phyloP scores from a whole-genome alignment of 2,329 filamentous ascomycete genomes.

The Pseudopithomyces chartarum region DNA sequence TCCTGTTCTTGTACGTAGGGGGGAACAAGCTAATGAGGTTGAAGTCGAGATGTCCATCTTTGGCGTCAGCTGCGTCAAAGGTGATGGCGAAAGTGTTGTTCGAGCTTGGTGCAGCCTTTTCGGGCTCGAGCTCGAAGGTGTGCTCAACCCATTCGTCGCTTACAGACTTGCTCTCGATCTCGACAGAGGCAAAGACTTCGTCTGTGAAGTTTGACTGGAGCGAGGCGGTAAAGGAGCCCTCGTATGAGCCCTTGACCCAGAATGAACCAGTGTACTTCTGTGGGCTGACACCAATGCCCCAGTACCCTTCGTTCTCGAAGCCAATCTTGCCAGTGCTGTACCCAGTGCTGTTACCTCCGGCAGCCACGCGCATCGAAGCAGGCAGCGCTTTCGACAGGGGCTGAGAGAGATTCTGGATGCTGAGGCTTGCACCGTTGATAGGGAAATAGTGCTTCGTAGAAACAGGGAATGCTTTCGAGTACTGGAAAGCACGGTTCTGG shows the following conservation, averaged over 20 bases:
- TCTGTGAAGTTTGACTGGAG: constrained; percentile 48
- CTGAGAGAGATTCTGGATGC: constrained; percentile 44
- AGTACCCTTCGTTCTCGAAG: constrained; percentile 57
- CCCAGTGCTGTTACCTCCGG: constrained; percentile 40
- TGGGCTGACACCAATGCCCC: constrained; percentile 56
- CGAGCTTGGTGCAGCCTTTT: constrained; percentile 48
- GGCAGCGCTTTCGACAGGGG: constrained; percentile 54
- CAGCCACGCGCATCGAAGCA: constrained; percentile 49
- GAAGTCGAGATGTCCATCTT: constrained; percentile 46
- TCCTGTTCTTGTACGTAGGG: constrained; percentile 58
- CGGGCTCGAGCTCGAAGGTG: constrained; percentile 42
- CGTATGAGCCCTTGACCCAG: constrained; percentile 49
- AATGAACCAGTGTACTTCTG: constrained; percentile 59
- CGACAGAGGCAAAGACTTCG: constrained; percentile 47
- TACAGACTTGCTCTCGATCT: constrained; percentile 35
- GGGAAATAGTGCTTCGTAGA: constrained; percentile 36
- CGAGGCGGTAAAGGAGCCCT: constrained; percentile 45
- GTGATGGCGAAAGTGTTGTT: constrained; percentile 60
- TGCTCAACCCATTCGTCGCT: constrained; percentile 48
- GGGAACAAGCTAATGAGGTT: constrained; percentile 60
- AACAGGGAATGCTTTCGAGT: constrained; percentile 31
- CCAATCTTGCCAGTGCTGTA: constrained; percentile 48
- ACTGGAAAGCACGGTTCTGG: constrained; percentile 73
- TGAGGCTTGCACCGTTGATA: constrained; percentile 41
- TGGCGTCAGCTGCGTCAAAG: constrained; percentile 49